Base-by-base conservation (phyloP, 768 basidiomycete genomes). In the Mycena vulgaris region DNA sequence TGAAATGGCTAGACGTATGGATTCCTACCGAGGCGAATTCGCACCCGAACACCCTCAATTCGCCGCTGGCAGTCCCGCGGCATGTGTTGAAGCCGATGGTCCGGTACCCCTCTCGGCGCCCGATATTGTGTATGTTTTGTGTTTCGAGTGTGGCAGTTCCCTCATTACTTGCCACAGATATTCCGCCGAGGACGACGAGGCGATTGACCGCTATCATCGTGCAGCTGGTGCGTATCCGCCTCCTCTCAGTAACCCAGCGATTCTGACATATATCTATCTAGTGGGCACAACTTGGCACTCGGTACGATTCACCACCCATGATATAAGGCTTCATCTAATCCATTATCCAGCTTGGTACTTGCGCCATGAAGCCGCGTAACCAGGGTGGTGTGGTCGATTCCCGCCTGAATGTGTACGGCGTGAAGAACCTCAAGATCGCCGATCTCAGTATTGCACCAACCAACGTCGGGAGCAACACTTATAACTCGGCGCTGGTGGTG, bases 361-460 rank as follows among this genome's bases (percentile, higher is more conserved):
- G 85, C 62, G 82, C 85, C 8, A 87, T 88, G 86, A 86, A 86
- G 57, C 82, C 86, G 5, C 82, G 82, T 40, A 77, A 80, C 42
- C 63, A 80, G 45, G 80, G 79, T 9, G 87, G 87, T 6, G 88
- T 88, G 28, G 87, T 89, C 30, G 86, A 89, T 63, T 25, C 81
- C 31, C 73, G 74, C 6, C 71, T 88, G 40, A 83, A 82, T 58
- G 86, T 89, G 8, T 87, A 89, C 63, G 86, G 85, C 5, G 80
- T 83, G 1, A 55, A 73, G 42, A 81, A 82, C 25, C 77, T 89
- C 35, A 86, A 89, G 69, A 81, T 89, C 19, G 83, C 84, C 11
- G 76, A 79, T 62, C 71, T 75, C 28, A 79, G 75, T 63, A 80
- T 80, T 45, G 68, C 74, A 2, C 80, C 80, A 19, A 68, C 63